These are phyloP conservation scores for Sugiyamaella novakii DNA, from an alignment of 1,139 yeast genomes.

Conservation along the genomic window DNA sequence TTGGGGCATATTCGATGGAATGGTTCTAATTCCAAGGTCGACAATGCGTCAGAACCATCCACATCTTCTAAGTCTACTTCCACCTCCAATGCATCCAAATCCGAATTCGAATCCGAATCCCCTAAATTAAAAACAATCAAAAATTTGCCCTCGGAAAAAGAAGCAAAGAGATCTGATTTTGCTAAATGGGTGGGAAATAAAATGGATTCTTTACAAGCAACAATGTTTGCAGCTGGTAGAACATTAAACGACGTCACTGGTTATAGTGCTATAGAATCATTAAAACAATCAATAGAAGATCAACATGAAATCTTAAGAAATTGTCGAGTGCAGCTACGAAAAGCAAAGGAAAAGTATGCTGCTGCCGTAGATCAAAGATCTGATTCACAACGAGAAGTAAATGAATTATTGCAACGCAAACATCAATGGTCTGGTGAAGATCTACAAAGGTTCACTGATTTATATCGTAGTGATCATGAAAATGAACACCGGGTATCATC, in stretches of 20 bases:
- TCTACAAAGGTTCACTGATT: constrained; percentile 76
- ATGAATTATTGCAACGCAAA: constrained; percentile 84
- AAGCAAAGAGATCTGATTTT: constrained; percentile 49
- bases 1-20: no score
- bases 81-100: neutral
- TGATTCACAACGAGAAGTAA: constrained; percentile 79
- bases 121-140: constrained; percentile 22
- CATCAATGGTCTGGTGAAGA: constrained; percentile 78
- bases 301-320: constrained; percentile 51
- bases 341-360: constrained; percentile 57
- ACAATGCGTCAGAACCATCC: no score
- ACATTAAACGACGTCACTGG: constrained; percentile 92
- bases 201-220: constrained; percentile 64
- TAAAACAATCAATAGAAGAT: constrained; percentile 62
- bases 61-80: no score
- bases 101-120: neutral
- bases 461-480: constrained; percentile 79
- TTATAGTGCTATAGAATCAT: constrained; percentile 73
- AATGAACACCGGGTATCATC: constrained; percentile 64
- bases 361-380: constrained; percentile 68
- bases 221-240: constrained; percentile 68
- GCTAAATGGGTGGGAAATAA: constrained; percentile 57
- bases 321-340: constrained; percentile 53
- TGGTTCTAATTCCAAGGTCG: no score
- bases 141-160: constrained; percentile 49